These are phyloP conservation scores for Paraphoma sp. DNA, from an alignment of 2,329 filamentous ascomycete genomes.

Conservation along the genomic window DNA sequence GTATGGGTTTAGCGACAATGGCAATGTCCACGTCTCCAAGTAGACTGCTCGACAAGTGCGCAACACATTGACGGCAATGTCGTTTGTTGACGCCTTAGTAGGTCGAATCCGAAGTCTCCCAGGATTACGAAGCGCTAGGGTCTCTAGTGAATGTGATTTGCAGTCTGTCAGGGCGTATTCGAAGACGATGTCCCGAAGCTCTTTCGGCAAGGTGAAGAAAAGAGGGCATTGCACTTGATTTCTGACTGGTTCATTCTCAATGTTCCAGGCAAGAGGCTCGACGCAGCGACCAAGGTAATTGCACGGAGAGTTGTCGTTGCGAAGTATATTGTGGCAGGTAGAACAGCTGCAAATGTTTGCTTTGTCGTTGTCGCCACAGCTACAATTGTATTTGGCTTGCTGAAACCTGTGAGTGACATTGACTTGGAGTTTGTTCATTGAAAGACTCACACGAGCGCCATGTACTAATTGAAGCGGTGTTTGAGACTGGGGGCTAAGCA, in stretches of 20 bases:
- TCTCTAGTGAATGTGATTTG: constrained; percentile 5
- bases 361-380: constrained; percentile 4
- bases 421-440: too few species aligned
- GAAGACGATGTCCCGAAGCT: constrained; percentile 25
- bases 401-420: neutral
- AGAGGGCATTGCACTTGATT: constrained; percentile 15
- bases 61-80: constrained; percentile 19
- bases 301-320: constrained; percentile 4
- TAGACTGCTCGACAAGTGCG: constrained; percentile 28
- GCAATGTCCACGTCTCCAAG: constrained; percentile 23
- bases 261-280: constrained; percentile 26
- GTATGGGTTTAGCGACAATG: constrained; percentile 19
- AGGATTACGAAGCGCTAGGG: neutral
- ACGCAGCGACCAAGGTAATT: constrained; percentile 9
- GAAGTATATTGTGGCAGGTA: constrained; percentile 3
- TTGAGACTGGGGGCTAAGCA: neutral
- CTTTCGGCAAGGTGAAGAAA: constrained; percentile 17
- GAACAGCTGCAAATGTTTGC: constrained; percentile 4
- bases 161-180: constrained; percentile 19
- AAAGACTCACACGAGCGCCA: neutral
- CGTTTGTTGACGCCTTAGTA: neutral
- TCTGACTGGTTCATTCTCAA: constrained; percentile 1
- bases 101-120: neutral
- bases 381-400: constrained; percentile 13
- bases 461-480: neutral